A percentile compares a stretch with the other conserved stretches of the same genome.
Conservation (phyloP, 495 filamentous ascomycete species). For the Tuber melanosporum region DNA sequence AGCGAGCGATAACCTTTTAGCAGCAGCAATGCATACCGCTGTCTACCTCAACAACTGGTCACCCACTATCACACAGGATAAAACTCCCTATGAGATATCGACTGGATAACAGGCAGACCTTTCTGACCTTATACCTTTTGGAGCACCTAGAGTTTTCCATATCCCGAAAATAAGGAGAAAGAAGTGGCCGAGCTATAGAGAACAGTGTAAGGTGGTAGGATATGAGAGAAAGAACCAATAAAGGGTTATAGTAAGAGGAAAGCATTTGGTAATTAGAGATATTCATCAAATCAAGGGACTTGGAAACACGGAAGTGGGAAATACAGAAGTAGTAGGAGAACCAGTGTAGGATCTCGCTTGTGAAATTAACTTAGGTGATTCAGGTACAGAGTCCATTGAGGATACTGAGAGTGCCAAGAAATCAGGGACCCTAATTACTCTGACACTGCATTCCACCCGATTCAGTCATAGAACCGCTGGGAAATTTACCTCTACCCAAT, state of each 20-base stretch:
- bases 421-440: no score
- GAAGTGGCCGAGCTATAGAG: background rate
- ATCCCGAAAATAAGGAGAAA: fast-evolving
- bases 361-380: no score
- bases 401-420: no score
- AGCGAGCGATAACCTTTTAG: background rate
- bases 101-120: background rate
- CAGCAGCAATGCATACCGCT: background rate
- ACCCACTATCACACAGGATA: fast-evolving
- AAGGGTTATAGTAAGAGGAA: fast-evolving
- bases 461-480: no score
- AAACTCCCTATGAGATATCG: background rate
- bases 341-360: no score
- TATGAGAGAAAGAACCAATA: background rate
- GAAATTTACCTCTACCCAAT: no score
- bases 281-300: background rate
- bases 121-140: background rate
- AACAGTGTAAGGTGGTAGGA: background rate
- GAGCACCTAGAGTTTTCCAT: background rate
- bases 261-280: background rate
- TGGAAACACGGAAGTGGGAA: no score
- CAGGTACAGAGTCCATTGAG: no score
- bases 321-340: no score
- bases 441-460: no score
- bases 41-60: background rate